Percentiles rank a stretch among this genome's conserved stretches.
phyloP scores from a whole-genome alignment of 768 basidiomycete genomes.

The Tephrocybe sp. region DNA sequence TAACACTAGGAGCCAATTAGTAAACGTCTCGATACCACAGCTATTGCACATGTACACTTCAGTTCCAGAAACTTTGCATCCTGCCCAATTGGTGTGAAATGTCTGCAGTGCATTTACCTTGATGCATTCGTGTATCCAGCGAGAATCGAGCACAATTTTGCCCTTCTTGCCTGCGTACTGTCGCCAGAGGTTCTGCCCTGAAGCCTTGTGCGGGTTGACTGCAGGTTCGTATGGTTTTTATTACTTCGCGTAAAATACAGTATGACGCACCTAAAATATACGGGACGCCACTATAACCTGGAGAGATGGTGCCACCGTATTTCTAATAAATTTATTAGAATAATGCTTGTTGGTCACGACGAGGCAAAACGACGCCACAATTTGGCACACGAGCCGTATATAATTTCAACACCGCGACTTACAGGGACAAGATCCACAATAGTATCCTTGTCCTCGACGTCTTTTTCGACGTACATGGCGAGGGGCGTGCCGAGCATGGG shows the following conservation, averaged over 20 bases:
- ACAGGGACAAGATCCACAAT: conserved; percentile 69
- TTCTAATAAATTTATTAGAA: conserved; percentile 44
- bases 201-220: conserved; percentile 80
- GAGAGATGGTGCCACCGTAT: conserved; percentile 73
- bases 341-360: neutral
- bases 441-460: conserved; percentile 67
- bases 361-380: neutral
- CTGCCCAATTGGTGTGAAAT: conserved; percentile 75
- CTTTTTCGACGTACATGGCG: conserved; percentile 76
- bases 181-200: conserved; percentile 79
- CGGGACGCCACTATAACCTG: conserved; percentile 74
- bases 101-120: conserved; percentile 69
- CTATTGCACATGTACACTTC: conserved; percentile 56
- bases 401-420: conserved; percentile 32
- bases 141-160: conserved; percentile 71
- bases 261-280: conserved; percentile 72
- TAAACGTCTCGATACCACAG: neutral
- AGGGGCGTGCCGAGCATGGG: conserved; percentile 80
- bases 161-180: conserved; percentile 80
- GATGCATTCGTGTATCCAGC: conserved; percentile 81
- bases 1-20: conserved; percentile 10
- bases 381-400: neutral
- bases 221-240: conserved; percentile 15
- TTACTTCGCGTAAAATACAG: conserved; percentile 2
- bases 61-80: conserved; percentile 75